Evolutionary conservation across 192 early-diverging fungal species (phyloP).

Genomic region (Backusella psychrophila): DNA sequence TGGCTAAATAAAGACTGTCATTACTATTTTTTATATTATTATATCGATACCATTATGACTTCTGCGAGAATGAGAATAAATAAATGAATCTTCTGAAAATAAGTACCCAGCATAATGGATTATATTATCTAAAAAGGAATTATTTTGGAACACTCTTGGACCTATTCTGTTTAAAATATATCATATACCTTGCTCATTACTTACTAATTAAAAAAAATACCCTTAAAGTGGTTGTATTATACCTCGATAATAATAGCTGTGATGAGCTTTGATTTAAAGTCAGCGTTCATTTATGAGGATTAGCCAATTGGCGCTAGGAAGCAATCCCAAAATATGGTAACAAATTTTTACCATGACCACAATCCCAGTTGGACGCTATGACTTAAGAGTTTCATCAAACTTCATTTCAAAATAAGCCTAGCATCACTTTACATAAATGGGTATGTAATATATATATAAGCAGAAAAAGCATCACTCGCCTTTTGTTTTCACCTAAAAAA

Average conservation of each 20-base stretch:
- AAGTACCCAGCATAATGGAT: neutral
- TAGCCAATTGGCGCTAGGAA: neutral
- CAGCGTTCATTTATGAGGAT: neutral
- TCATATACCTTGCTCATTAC: neutral
- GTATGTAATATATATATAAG: neutral
- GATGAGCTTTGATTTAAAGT: neutral
- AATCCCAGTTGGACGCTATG: neutral
- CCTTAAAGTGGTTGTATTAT: neutral
- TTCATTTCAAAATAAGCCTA: neutral
- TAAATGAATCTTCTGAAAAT: neutral
- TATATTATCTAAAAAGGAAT: neutral
- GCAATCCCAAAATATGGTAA: neutral
- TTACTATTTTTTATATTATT: neutral
- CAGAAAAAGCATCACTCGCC: neutral
- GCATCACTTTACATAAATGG: neutral
- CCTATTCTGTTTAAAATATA: neutral
- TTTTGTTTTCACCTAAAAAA: neutral
- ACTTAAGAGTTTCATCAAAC: neutral
- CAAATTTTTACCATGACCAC: neutral
- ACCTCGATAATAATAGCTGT: neutral
- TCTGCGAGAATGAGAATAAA: neutral
- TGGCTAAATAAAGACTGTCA: neutral
- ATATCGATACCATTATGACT: neutral
- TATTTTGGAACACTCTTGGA: neutral
- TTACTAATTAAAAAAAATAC: neutral